Base-by-base conservation (phyloP, 441 rosid species). In the Adansonia madagascariensis region DNA sequence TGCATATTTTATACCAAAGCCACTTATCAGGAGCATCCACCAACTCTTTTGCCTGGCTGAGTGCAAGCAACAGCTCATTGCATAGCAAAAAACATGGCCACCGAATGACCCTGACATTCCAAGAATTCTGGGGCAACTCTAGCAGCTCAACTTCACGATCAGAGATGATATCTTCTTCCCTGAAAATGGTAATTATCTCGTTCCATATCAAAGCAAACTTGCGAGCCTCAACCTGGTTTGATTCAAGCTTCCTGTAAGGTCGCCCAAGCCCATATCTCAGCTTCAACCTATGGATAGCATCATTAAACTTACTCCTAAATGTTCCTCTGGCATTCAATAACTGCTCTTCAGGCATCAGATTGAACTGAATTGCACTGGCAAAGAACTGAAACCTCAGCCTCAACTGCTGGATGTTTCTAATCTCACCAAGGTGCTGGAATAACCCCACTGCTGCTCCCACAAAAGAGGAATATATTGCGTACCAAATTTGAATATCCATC, bases 401-500 rank as follows among this genome's bases (percentile, higher is more conserved):
- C 81, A 94, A 81, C 76, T 94, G 98, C 79, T 86, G 91, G 79
- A 92, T 88, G 82, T 88, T 90, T 70, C 97, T 88, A 80, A 92
- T 92, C 91, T 92, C 98, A 70, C 98, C 98, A 87, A 94, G 87
- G 80, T 94, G 98, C 56, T 78, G 90, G 73, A 92, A 89, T 81
- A 94, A 83, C 57, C 98, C 98, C 77, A 94, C 94, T 70, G 76
- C 81, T 20, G 92, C 97, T 52, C 97, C 98, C 56, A 86, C 91
- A 60, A 92, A 83, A 3, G 97, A 91, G 22, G 98, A 94, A 81
- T 84, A 94, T 56, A 94, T 92, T 0, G 96, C 80, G 53, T 94
- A 94, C 94, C 97, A 92, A 77, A 91, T 91, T 88, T 91, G 97
- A 84, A 94, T 80, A 84, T 91, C 97, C 98, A 94, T 90, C 75